Evolutionary conservation across 1,284 basidiomycete species (phyloP).

Genomic region (Tylopilus orsonianus): DNA sequence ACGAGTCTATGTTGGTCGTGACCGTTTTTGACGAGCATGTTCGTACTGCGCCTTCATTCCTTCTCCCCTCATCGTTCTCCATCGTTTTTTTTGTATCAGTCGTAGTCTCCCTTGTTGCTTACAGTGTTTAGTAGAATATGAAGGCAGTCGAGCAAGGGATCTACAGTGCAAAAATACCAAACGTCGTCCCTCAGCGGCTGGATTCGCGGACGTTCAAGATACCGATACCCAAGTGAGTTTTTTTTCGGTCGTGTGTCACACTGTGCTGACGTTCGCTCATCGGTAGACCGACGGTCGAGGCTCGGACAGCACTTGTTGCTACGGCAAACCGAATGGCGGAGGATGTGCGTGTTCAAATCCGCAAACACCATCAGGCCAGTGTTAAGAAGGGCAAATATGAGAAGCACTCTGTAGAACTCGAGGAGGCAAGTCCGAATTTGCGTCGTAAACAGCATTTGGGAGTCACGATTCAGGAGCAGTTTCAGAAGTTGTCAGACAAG

Average conservation of each 20-base stretch:
- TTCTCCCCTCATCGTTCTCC: no score
- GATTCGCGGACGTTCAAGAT: conserved; percentile 72
- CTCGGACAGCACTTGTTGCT: conserved; percentile 54
- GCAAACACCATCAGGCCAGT: conserved; percentile 62
- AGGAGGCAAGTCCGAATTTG: conserved; percentile 61
- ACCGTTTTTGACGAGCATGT: conserved; percentile 76
- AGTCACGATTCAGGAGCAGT: conserved; percentile 40
- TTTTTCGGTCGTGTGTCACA: no score
- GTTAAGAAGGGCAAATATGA: conserved; percentile 67
- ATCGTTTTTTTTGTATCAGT: not conserved
- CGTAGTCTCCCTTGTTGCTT: not conserved
- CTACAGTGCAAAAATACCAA: conserved; percentile 69
- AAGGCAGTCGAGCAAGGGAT: conserved; percentile 72
- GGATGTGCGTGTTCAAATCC: conserved; percentile 71
- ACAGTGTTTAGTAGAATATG: conserved; percentile 52
- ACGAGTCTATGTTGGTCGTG: conserved; percentile 68
- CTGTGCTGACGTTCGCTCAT: not conserved
- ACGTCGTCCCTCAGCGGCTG: conserved; percentile 65
- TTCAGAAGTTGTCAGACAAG: conserved; percentile 67
- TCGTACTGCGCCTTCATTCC: conserved; percentile 29
- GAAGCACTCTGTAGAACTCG: conserved; percentile 63
- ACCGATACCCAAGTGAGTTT: conserved; percentile 69
- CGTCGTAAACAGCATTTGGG: no score
- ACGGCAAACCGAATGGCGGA: conserved; percentile 60
- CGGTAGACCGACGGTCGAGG: conserved; percentile 70